Evolutionary conservation across 2,329 filamentous ascomycete genomes (phyloP).

Genomic region (Xylariaceae sp.): DNA sequence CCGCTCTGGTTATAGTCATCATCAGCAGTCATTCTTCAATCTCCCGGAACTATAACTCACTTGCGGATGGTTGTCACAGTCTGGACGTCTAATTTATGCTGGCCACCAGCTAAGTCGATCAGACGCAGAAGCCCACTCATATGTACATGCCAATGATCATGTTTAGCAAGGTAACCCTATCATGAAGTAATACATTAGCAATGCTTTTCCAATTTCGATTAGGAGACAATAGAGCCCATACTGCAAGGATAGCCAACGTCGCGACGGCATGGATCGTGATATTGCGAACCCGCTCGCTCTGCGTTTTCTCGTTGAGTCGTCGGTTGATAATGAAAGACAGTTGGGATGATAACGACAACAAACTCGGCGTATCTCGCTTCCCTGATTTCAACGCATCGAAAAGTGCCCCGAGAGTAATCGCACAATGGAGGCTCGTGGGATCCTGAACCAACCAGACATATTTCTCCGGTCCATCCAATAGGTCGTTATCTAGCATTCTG

Average conservation of each 20-base stretch:
- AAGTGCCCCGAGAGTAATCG: constrained; percentile 13
- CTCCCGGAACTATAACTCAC: constrained; percentile 19
- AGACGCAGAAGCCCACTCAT: constrained; percentile 40
- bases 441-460: constrained; percentile 10
- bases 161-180: constrained; percentile 39
- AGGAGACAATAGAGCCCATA: constrained; percentile 1
- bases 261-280: constrained; percentile 20
- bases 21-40: constrained; percentile 1
- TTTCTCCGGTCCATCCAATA: neutral
- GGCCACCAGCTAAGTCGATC: constrained; percentile 35
- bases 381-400: constrained; percentile 13
- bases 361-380: neutral
- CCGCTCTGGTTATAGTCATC: constrained; percentile 32
- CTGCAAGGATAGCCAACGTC: constrained; percentile 18
- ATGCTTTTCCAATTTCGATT: neutral
- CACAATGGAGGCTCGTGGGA: constrained; percentile 18
- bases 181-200: neutral
- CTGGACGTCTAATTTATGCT: constrained; percentile 21
- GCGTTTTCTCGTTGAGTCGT: constrained; percentile 11
- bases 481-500: neutral
- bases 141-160: constrained; percentile 44
- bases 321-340: constrained; percentile 17
- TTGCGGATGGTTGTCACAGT: constrained; percentile 34
- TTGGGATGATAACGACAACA: constrained; percentile 10
- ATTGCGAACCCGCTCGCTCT: neutral